These are phyloP conservation scores for Moricandia moricandioides DNA, from an alignment of 345 rosid species.

Conservation along the genomic window DNA sequence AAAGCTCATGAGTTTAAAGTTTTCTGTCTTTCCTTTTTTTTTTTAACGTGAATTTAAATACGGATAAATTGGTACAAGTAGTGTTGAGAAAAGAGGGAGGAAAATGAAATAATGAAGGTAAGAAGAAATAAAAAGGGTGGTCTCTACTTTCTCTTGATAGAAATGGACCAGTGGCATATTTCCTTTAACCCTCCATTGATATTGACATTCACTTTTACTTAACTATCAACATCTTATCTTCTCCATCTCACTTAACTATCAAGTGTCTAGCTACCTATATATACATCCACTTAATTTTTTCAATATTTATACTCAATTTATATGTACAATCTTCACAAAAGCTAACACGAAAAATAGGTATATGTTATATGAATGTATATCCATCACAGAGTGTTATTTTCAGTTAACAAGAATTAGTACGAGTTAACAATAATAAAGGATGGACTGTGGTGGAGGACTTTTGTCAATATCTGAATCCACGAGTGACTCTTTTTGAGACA, in stretches of 20 bases:
- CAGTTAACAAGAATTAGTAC: background rate
- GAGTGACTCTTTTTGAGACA: background rate
- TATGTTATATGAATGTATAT: too few species aligned
- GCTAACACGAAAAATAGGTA: background rate
- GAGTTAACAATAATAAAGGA: background rate
- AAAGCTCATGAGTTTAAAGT: background rate
- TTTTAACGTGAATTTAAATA: background rate
- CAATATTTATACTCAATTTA: background rate
- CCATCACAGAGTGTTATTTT: background rate
- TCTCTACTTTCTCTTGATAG: conserved; percentile 36
- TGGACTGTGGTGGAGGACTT: background rate
- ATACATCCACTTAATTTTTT: background rate
- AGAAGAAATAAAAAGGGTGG: conserved; percentile 28
- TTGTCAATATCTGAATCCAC: background rate
- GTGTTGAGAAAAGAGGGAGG: conserved; percentile 4
- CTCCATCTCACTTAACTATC: background rate
- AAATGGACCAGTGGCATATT: conserved; percentile 12
- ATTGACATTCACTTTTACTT: background rate
- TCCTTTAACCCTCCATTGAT: conserved; percentile 21
- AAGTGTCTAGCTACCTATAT: background rate
- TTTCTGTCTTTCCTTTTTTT: background rate
- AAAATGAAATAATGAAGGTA: conserved; percentile 29
- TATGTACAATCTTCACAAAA: background rate
- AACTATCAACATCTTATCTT: conserved; percentile 34
- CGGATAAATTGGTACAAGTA: conserved; percentile 2